Base-by-base conservation (phyloP, 352 stramenopile species). In the Phytophthora kernoviae region DNA sequence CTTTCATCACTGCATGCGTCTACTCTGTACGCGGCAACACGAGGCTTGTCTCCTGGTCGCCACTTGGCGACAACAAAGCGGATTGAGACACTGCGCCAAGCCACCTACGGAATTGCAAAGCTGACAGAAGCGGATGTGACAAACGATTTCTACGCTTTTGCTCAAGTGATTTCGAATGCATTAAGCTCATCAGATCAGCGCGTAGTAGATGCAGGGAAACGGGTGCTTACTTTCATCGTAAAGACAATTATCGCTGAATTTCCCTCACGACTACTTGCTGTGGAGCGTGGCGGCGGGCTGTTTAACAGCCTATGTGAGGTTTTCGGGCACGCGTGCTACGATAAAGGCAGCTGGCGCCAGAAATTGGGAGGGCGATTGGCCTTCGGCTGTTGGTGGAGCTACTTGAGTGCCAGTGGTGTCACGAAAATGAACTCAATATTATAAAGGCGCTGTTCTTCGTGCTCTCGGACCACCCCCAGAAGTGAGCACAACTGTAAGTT, bases 361-460 rank as follows among this genome's bases (percentile, higher is more conserved):
- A 96, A 96, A 53, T 68, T 95, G 8, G 88, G 87, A 5, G 86
- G 85, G 49, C 81, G n/a, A 73, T 81, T 27, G 88, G 86, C 4
- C 61, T 96, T 11, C 61, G 75, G 20, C 62, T 87, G 36, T 74
- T 96, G 11, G 78, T 94, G 21, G 73, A 92, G 26, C 34, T 65
- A 9, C 58, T 96, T 21, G 79, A 74, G 21, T 61, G 80, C 34
- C 75, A 88, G 24, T 96, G 89, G 81, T 91, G 81, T 49, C 87
- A 92, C 45, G 86, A 95, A 67, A 96, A 96, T 53, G 82, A 96
- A 50, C 67, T 96, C 4, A 85, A 71, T 21, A 93, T 96, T 45
- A 66, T 91, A 15, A 93, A 93, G 34, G 80, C 84, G 4, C 58
- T 96, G 32, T 91, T 96, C 46, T 96, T 96, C 51, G 87, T 96